These are phyloP conservation scores for Linnemannia exigua DNA, from an alignment of 192 early-diverging fungal genomes.

Conservation along the genomic window DNA sequence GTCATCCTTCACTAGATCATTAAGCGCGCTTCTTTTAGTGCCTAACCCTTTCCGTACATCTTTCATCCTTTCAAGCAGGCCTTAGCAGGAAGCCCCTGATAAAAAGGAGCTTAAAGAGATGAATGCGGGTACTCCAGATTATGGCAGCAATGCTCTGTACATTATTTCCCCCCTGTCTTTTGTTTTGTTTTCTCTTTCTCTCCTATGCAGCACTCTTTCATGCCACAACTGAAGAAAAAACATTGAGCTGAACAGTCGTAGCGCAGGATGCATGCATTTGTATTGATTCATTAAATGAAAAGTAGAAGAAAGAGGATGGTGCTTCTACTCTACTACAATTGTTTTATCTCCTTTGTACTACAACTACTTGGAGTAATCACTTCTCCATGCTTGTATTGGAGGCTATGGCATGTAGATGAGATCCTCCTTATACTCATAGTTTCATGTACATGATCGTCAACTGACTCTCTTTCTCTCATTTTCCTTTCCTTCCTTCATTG, in stretches of 20 bases:
- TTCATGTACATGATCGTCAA: background rate
- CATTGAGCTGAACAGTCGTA: too few species aligned
- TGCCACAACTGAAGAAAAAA: too few species aligned
- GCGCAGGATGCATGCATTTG: background rate
- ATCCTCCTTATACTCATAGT: background rate
- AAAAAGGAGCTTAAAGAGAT: background rate
- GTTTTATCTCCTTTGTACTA: background rate
- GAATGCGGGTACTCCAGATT: too few species aligned
- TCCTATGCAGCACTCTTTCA: background rate
- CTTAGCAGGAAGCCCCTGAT: background rate
- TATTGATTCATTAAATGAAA: background rate
- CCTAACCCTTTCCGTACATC: background rate
- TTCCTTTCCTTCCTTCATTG: too few species aligned
- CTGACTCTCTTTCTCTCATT: background rate
- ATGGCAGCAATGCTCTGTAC: background rate
- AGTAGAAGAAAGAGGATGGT: background rate
- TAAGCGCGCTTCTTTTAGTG: background rate
- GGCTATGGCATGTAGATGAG: background rate
- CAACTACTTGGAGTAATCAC: background rate
- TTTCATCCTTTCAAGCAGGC: background rate
- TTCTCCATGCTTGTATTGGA: background rate
- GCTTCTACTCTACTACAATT: background rate
- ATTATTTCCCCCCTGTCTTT: background rate
- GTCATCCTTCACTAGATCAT: constrained; percentile 29
- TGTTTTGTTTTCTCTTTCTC: background rate